phyloP scores from a whole-genome alignment of 495 filamentous ascomycete genomes.

The Talaromyces thailandensis region DNA sequence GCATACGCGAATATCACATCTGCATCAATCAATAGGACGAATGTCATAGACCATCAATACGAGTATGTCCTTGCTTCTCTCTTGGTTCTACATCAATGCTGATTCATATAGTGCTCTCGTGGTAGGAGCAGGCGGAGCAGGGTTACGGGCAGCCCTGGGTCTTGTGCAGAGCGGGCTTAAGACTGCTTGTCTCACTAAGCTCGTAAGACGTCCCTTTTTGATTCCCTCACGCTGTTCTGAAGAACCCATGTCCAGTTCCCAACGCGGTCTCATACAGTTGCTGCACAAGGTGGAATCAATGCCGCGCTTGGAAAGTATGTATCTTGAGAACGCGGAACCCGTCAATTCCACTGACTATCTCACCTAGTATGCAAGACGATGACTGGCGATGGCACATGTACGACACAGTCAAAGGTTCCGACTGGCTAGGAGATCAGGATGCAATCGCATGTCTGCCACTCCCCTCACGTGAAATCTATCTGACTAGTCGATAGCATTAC shows the following conservation, averaged over 20 bases:
- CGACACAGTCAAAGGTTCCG: slow-evolving; percentile 96
- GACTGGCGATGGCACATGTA: slow-evolving; percentile 99
- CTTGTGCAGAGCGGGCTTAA: slow-evolving; percentile 97
- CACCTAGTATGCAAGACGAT: slow-evolving; percentile 73
- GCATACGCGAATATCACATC: slow-evolving; percentile 56
- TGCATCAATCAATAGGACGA: not conserved
- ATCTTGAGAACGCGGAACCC: not conserved
- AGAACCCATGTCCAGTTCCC: slow-evolving; percentile 46
- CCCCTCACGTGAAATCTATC: slow-evolving; percentile 37
- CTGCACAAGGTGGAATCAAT: slow-evolving; percentile 77
- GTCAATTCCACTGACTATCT: not conserved
- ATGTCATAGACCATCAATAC: slow-evolving; percentile 49
- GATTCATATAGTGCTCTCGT: slow-evolving; percentile 63
- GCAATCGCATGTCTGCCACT: slow-evolving; percentile 47
- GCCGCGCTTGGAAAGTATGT: slow-evolving; percentile 82
- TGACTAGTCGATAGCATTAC: slow-evolving; percentile 55
- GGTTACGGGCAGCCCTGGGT: slow-evolving; percentile 91
- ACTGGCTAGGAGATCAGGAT: slow-evolving; percentile 98
- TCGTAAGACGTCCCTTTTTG: slow-evolving; percentile 18
- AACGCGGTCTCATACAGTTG: slow-evolving; percentile 90
- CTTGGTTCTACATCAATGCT: slow-evolving; percentile 9
- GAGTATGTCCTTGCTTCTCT: not conserved
- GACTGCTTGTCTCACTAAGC: slow-evolving; percentile 95
- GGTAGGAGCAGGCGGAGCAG: slow-evolving; percentile 88
- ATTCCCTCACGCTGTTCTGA: too few relatives aligned